Evolutionary conservation across 2,329 filamentous ascomycete genomes (phyloP).

Genomic region (Coleophoma cylindrospora): DNA sequence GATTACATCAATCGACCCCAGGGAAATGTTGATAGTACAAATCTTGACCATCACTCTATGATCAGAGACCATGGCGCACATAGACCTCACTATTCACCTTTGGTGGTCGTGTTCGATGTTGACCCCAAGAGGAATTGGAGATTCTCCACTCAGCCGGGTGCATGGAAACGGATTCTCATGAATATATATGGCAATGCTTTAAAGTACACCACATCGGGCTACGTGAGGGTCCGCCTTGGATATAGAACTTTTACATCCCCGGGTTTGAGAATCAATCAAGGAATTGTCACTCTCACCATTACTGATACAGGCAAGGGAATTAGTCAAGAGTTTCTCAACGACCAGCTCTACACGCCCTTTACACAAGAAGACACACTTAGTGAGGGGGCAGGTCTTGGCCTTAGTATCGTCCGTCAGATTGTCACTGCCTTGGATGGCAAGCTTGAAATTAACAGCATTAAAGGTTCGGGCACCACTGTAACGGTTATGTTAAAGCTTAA

Average conservation of each 20-base stretch:
- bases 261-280: constrained; percentile 27
- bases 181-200: constrained; percentile 58
- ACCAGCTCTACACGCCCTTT: constrained; percentile 50
- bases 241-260: constrained; percentile 33
- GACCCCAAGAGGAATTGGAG: constrained; percentile 39
- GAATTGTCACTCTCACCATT: constrained; percentile 37
- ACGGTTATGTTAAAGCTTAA: constrained; percentile 37
- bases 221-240: constrained; percentile 43
- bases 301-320: constrained; percentile 62
- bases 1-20: background rate
- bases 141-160: constrained; percentile 39
- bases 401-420: constrained; percentile 60
- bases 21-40: background rate
- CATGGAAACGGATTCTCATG: constrained; percentile 42
- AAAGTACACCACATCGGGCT: constrained; percentile 52
- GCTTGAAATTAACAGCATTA: constrained; percentile 50
- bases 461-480: constrained; percentile 48
- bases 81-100: constrained; percentile 42
- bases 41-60: background rate
- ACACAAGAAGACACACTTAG: constrained; percentile 54
- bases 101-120: constrained; percentile 39
- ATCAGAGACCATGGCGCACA: background rate
- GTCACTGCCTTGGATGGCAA: constrained; percentile 53
- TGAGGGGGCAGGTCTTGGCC: constrained; percentile 55
- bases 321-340: constrained; percentile 54